phyloP scores from a whole-genome alignment of 1,284 basidiomycete genomes.

The Grifola frondosa region DNA sequence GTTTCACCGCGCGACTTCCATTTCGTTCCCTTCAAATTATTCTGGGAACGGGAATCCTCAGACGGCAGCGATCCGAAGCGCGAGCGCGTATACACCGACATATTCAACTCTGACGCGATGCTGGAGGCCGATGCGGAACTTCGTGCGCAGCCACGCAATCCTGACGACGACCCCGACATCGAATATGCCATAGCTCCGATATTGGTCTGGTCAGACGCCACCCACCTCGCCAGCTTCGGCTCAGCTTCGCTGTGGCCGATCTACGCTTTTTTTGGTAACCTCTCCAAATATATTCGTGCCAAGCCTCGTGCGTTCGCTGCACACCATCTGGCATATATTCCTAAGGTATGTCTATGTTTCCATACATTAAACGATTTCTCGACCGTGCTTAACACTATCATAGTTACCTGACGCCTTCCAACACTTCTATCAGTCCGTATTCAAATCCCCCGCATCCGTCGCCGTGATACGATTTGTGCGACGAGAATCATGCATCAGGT shows the following conservation, averaged over 20 bases:
- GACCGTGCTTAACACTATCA: not conserved
- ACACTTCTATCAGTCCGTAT: slow-evolving; percentile 20
- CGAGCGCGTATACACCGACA: slow-evolving; percentile 7
- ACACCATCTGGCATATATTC: slow-evolving; percentile 32
- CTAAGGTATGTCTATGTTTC: slow-evolving; percentile 16
- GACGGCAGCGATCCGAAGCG: not conserved
- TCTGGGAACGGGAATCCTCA: slow-evolving; percentile 3
- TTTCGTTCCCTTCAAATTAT: slow-evolving; percentile 9
- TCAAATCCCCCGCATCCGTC: slow-evolving; percentile 9
- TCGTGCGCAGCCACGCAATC: slow-evolving; percentile 6
- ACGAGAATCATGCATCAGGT: slow-evolving; percentile 25
- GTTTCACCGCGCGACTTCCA: slow-evolving; percentile 4
- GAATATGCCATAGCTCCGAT: slow-evolving; percentile 28
- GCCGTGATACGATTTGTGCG: slow-evolving; percentile 20
- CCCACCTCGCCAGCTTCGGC: slow-evolving; percentile 19
- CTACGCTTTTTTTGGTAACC: slow-evolving; percentile 17
- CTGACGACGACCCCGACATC: slow-evolving; percentile 7
- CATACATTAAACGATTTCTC: not conserved
- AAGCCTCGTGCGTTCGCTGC: slow-evolving; percentile 14
- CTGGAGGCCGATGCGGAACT: slow-evolving; percentile 16
- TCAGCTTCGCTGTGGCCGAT: slow-evolving; percentile 10
- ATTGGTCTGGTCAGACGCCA: slow-evolving; percentile 37
- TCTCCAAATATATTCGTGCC: slow-evolving; percentile 22
- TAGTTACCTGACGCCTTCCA: slow-evolving; percentile 29
- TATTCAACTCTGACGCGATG: slow-evolving; percentile 18